Evolutionary conservation across 2,329 filamentous ascomycete species (phyloP), one percentile per base, ranked within the genome.

Genomic region (Nannizziopsis barbatae): DNA sequence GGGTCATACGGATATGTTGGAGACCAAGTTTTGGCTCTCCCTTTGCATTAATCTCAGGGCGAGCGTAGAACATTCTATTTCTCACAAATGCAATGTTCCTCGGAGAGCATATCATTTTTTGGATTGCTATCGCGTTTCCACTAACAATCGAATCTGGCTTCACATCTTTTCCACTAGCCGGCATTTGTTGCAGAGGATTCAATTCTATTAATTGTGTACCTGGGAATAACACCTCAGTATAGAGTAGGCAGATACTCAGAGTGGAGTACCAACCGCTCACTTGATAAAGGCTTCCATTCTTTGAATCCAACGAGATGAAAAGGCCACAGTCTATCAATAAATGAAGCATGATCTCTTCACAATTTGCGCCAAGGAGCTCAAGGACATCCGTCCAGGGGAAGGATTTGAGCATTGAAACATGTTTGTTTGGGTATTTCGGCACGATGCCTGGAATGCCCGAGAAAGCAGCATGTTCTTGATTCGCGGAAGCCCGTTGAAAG

Each of bases 31-130:
- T 75, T 6, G 92, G 75, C 7, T 72, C 66, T 2, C 84, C 82
- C 56, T 76, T 77, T 2, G 78, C 72, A 58, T 83, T 90, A 27
- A 89, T 69, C 1, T 77, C 75, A 15, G 87, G 79, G 56, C 80
- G 81, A 17, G 85, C 83, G 65, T 95, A 96, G 43, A 96, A 74
- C 72, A 95, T 93, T 15, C 87, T 80, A 59, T 79, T 87, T 51
- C 89, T 81, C 41, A 89, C 78, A 58, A 98, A 83, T 1, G 72
- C 68, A 50, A 96, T 87, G 12, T 79, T 76, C 36, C 75, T 76
- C 3, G 62, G 62, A 56, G 58, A 14, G 47, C 37, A 35, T 30
- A 32, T 12, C 54, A 22, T 42, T 18, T 46, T 30, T 20, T 27
- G 10, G 12, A 35, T 33, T 27, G 14, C 15, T 3, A 14, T 30